phyloP scores from a whole-genome alignment of 768 basidiomycete species.

The Lyophyllum semitale region DNA sequence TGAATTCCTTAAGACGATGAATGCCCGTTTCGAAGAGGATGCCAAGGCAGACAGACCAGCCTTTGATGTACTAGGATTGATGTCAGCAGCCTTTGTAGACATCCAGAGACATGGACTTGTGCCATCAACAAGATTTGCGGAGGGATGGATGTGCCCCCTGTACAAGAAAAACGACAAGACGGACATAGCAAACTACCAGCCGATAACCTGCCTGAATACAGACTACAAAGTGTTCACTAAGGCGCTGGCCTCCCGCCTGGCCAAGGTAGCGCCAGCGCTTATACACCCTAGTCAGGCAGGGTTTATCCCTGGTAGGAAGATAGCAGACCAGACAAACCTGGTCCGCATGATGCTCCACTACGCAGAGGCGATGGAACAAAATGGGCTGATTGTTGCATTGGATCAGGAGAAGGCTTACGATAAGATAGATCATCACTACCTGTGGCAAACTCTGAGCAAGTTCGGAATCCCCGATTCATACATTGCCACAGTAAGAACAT shows the following conservation, averaged over 20 bases:
- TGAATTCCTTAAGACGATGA: background rate
- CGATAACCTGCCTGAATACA: slow-evolving; percentile 36
- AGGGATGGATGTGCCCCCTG: slow-evolving; percentile 39
- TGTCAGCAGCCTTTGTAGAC: slow-evolving; percentile 21
- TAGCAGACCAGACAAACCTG: slow-evolving; percentile 34
- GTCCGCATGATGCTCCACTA: slow-evolving; percentile 24
- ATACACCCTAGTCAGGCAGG: slow-evolving; percentile 4
- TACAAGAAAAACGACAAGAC: slow-evolving; percentile 39
- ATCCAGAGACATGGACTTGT: slow-evolving; percentile 27
- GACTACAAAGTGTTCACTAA: slow-evolving; percentile 33
- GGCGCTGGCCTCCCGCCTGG: background rate
- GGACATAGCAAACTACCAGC: slow-evolving; percentile 35
- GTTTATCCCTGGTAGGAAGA: slow-evolving; percentile 14
- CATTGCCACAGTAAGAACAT: slow-evolving; percentile 11
- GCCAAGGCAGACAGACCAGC: background rate
- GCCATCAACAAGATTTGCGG: slow-evolving; percentile 15
- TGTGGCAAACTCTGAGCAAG: background rate
- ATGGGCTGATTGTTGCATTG: slow-evolving; percentile 26
- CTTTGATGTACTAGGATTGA: background rate
- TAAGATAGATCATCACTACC: slow-evolving; percentile 6
- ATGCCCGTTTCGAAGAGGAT: background rate
- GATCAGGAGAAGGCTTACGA: slow-evolving; percentile 38
- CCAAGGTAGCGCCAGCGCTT: background rate
- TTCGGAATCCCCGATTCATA: slow-evolving; percentile 13
- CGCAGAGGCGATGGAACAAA: slow-evolving; percentile 3